Evolutionary conservation across 352 stramenopile species (phyloP).

Genomic region (Poterioochromonas sp.): DNA sequence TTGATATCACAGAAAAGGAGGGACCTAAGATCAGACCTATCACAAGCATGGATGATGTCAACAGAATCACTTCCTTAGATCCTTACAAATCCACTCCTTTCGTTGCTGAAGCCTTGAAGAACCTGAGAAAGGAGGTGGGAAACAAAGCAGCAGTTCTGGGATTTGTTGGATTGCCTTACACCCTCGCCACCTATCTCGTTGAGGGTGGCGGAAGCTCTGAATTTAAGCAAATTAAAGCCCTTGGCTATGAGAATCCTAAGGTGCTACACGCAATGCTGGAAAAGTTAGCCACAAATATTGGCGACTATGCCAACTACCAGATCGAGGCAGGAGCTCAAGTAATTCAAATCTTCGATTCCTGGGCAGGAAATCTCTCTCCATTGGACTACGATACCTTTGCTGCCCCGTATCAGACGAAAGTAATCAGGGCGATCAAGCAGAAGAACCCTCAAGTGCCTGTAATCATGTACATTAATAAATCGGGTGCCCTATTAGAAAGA

Average conservation of each 20-base stretch:
- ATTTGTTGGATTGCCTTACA: slow-evolving; percentile 72
- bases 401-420: slow-evolving; percentile 58
- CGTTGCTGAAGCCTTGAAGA: slow-evolving; percentile 46
- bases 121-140: slow-evolving; percentile 46
- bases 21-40: slow-evolving; percentile 23
- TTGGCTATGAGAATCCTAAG: slow-evolving; percentile 62
- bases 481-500: slow-evolving; percentile 58
- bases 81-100: slow-evolving; percentile 46
- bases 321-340: slow-evolving; percentile 68
- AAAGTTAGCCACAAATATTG: slow-evolving; percentile 62
- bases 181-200: slow-evolving; percentile 67
- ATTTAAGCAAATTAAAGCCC: slow-evolving; percentile 73
- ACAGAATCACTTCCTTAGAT: slow-evolving; percentile 39
- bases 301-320: slow-evolving; percentile 67
- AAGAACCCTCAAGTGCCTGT: slow-evolving; percentile 62
- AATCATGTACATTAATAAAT: slow-evolving; percentile 69
- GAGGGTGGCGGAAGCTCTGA: slow-evolving; percentile 55
- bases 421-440: slow-evolving; percentile 68
- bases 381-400: slow-evolving; percentile 71
- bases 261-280: slow-evolving; percentile 65
- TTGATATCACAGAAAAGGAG: slow-evolving; percentile 64
- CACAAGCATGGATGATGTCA: slow-evolving; percentile 4
- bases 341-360: slow-evolving; percentile 78
- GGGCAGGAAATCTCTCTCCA: slow-evolving; percentile 65
- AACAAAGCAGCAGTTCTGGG: slow-evolving; percentile 50